Evolutionary conservation across 805 yeast genomes (phyloP), one percentile per base, ranked within the genome.

Genomic region (Pichia scutulata): DNA sequence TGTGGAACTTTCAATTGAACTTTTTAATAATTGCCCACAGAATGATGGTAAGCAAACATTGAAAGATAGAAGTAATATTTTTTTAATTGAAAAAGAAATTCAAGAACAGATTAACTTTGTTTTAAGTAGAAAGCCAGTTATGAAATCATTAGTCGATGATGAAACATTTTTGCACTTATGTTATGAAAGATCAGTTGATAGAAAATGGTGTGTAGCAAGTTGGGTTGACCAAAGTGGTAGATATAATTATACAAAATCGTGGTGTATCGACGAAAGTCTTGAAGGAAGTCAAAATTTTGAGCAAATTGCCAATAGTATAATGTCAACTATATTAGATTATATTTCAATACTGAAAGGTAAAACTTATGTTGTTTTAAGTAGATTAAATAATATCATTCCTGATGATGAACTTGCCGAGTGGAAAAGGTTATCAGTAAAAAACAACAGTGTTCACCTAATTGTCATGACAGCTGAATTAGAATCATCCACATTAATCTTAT

Each of bases 181-280:
- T 1, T 92, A 90, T 59, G 88, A 89, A 28, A 66, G 95, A 47
- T 84, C 96, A 0, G 71, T 78, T 4, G 96, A 90, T 63, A 81
- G 81, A 53, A 80, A 79, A 49, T 92, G 97, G 96, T 74, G 89
- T 42, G 80, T 82, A 22, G 95, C 88, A 0, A 84, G 95, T 0
- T 89, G 97, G 95, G 75, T 93, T 0, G 96, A 92, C 60, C 92
- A 90, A 45, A 42, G 44, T 16, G 96, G 96, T 0, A 71, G 72
- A 4, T 73, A 79, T 13, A 77, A 82, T 18, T 74, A 72, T 43
- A 76, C 82, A 0, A 82, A 80, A 55, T 75, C 89, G 0, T 86
- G 92, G 90, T 75, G 73, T 57, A 71, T 61, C 19, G 58, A 56
- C 18, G 55, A 60, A 2, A 58, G 54, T 74, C 61, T 62, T 58